Evolutionary conservation across 176 grass and related monocot species (phyloP).

Genomic region (Rhynchospora breviuscula): DNA sequence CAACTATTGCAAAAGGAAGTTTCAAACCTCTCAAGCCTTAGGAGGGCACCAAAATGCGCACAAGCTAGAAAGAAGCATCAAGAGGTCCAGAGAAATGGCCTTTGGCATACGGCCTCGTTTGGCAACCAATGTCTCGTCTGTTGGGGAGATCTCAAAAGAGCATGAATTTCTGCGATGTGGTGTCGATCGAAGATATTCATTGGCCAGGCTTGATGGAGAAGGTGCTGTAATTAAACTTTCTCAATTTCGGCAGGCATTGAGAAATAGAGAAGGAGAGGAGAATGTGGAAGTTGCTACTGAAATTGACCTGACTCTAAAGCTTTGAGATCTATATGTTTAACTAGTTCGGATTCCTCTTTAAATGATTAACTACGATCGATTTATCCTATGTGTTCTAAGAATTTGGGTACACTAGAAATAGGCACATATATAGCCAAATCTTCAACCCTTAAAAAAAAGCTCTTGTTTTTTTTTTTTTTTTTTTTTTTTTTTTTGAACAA

Average conservation of each 20-base stretch:
- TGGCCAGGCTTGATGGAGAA: neutral
- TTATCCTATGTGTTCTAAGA: neutral
- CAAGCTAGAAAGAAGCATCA: slow-evolving; percentile 81
- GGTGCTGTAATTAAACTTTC: neutral
- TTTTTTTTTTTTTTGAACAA: no score
- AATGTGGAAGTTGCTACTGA: neutral
- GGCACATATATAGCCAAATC: neutral
- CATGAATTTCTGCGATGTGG: slow-evolving; percentile 4
- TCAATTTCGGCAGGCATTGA: neutral
- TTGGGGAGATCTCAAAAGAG: slow-evolving; percentile 36
- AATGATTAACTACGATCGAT: neutral
- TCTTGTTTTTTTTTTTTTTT: no score
- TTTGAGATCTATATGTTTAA: neutral
- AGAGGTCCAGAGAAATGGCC: slow-evolving; percentile 32
- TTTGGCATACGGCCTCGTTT: neutral
- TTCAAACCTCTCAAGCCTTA: slow-evolving; percentile 83
- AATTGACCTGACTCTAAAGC: slow-evolving; percentile 20
- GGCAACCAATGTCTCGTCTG: neutral
- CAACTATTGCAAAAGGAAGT: slow-evolving; percentile 81
- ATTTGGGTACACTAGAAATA: neutral
- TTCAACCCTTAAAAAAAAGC: neutral
- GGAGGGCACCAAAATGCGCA: slow-evolving; percentile 97
- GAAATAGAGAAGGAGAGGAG: slow-evolving; percentile 6
- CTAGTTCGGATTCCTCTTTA: neutral
- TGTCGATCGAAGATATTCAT: neutral